phyloP scores from a whole-genome alignment of 1,139 yeast genomes.

The Nakaseomyces nivariensis region DNA sequence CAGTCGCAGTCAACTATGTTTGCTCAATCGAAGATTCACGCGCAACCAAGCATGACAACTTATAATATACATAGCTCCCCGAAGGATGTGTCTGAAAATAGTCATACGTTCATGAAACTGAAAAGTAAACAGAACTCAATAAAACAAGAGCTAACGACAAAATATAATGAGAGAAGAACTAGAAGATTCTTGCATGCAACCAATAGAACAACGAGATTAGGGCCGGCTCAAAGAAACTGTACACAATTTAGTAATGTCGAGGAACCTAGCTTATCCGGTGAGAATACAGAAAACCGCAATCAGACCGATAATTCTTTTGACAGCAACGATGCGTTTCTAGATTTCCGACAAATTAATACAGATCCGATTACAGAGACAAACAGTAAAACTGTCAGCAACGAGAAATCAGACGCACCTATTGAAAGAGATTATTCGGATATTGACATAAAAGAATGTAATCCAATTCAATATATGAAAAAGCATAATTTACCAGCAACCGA shows the following conservation, averaged over 20 bases:
- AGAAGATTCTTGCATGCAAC: slow-evolving; percentile 24
- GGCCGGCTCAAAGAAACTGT: slow-evolving; percentile 33
- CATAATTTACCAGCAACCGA: slow-evolving; percentile 30
- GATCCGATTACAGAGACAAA: slow-evolving; percentile 4
- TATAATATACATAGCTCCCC: slow-evolving; percentile 4
- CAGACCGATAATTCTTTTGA: slow-evolving; percentile 2
- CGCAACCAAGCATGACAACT: slow-evolving; percentile 21
- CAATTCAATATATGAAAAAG: slow-evolving; percentile 31
- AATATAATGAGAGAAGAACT: slow-evolving; percentile 28
- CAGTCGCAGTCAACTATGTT: slow-evolving; percentile 14
- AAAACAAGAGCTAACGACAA: slow-evolving; percentile 23
- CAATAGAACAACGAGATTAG: slow-evolving; percentile 25
- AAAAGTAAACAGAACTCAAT: slow-evolving; percentile 16
- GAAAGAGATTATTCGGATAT: slow-evolving; percentile 16
- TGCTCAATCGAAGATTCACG: slow-evolving; percentile 7
- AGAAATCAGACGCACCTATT: not conserved
- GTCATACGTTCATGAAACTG: slow-evolving; percentile 7
- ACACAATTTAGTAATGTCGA: slow-evolving; percentile 1
- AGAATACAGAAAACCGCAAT: not conserved
- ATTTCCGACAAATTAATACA: not conserved
- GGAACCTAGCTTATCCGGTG: not conserved
- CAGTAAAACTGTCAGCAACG: slow-evolving; percentile 4
- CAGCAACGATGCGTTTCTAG: not conserved
- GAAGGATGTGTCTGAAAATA: not conserved
- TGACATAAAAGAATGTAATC: slow-evolving; percentile 32